A percentile compares a stretch with the other conserved stretches of the same genome.
These are phyloP conservation scores for Ruellia speciosa DNA, from an alignment of 305 asterid genomes.

Conservation along the genomic window DNA sequence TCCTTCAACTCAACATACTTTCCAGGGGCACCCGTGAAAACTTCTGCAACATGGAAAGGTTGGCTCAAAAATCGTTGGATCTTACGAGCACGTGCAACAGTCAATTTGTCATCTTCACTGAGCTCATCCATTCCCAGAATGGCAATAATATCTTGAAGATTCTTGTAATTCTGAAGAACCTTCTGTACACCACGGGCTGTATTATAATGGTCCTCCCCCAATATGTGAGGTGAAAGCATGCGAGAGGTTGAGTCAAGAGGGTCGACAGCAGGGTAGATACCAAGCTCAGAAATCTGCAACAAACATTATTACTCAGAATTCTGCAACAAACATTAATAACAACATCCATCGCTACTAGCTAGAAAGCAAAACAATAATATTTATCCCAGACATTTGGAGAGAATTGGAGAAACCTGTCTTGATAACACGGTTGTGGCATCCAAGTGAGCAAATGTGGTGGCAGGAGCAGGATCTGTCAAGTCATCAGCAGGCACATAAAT, in stretches of 20 bases:
- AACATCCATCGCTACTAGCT: too few species aligned
- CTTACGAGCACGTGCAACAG: constrained; percentile 95
- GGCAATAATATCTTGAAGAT: constrained; percentile 97
- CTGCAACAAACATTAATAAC: too few species aligned
- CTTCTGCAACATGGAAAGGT: constrained; percentile 99
- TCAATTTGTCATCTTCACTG: constrained; percentile 92
- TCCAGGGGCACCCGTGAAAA: constrained; percentile 95
- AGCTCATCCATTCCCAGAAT: constrained; percentile 98
- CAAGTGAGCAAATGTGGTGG: constrained; percentile 97
- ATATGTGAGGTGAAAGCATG: constrained; percentile 92
- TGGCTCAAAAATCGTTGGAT: constrained; percentile 83
- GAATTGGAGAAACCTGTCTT: constrained; percentile 43
- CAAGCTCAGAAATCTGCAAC: constrained; percentile 85
- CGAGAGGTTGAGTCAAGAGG: constrained; percentile 96
- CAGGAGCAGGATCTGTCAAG: constrained; percentile 99
- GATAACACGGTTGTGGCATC: constrained; percentile 97
- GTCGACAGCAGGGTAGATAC: constrained; percentile 94
- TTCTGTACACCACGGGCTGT: constrained; percentile 98
- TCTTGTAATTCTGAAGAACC: constrained; percentile 86
- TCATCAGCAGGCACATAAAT: constrained; percentile 98
- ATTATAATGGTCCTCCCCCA: constrained; percentile 89
- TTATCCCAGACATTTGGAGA: background rate
- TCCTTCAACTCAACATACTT: constrained; percentile 93
- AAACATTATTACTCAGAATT: constrained; percentile 15
- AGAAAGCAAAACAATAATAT: background rate